phyloP scores from a whole-genome alignment of 2,329 filamentous ascomycete species.

The Leptographium radiaticola region DNA sequence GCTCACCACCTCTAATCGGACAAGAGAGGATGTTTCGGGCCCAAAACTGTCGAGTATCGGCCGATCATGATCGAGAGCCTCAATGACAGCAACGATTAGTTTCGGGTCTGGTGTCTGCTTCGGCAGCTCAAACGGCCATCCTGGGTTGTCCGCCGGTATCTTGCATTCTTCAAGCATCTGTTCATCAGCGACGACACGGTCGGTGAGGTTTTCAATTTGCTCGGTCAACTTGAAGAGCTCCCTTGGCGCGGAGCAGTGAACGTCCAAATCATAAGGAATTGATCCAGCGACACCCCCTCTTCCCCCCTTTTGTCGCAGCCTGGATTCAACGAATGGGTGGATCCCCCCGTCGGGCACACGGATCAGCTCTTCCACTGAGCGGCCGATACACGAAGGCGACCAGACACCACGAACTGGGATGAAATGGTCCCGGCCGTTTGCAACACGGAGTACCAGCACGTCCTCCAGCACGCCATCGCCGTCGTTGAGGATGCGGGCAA shows the following conservation, averaged over 20 bases:
- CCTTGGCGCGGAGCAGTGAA: constrained; percentile 69
- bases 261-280: constrained; percentile 42
- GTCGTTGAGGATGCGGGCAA: constrained; percentile 60
- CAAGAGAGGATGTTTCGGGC: constrained; percentile 46
- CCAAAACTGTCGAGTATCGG: constrained; percentile 49
- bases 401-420: constrained; percentile 67
- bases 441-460: constrained; percentile 73
- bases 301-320: constrained; percentile 18
- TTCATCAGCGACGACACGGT: constrained; percentile 45
- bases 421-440: constrained; percentile 81
- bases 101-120: background rate
- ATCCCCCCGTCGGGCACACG: constrained; percentile 73
- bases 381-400: constrained; percentile 70
- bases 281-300: constrained; percentile 21
- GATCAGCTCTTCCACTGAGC: constrained; percentile 79
- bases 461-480: constrained; percentile 59
- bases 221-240: constrained; percentile 87
- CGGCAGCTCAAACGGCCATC: constrained; percentile 42
- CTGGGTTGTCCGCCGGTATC: constrained; percentile 36
- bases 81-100: constrained; percentile 25
- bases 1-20: constrained; percentile 62
- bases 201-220: constrained; percentile 47
- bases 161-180: constrained; percentile 44
- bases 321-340: constrained; percentile 32
- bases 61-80: constrained; percentile 61